Conservation (phyloP, 2,329 filamentous ascomycete species). For the Monosporascus sp. region DNA sequence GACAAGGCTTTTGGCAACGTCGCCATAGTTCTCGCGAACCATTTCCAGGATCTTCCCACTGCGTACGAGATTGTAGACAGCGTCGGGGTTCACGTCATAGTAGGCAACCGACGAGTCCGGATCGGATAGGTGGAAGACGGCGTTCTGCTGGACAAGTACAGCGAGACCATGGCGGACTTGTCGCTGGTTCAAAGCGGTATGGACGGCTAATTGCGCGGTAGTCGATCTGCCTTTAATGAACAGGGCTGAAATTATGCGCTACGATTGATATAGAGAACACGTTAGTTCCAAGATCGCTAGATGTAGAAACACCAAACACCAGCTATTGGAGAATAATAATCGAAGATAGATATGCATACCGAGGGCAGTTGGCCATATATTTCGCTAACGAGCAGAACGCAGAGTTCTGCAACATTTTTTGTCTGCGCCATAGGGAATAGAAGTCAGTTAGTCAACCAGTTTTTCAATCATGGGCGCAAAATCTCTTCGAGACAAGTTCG, state of each 20-base stretch:
- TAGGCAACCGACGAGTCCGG: conserved; percentile 57
- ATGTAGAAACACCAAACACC: background rate
- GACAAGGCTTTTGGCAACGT: conserved; percentile 68
- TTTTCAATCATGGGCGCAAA: background rate
- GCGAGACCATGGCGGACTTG: conserved; percentile 77
- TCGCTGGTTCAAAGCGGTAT: conserved; percentile 67
- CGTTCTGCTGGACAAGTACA: conserved; percentile 82
- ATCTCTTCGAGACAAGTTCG: background rate
- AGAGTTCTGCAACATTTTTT: conserved; percentile 79
- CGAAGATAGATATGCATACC: conserved; percentile 49
- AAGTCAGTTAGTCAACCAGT: background rate
- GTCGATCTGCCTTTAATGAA: conserved; percentile 73
- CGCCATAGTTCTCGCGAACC: conserved; percentile 68
- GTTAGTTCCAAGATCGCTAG: conserved; percentile 9
- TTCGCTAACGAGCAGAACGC: conserved; percentile 81
- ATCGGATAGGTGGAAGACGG: conserved; percentile 69
- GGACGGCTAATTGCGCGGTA: conserved; percentile 61
- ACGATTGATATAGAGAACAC: conserved; percentile 6
- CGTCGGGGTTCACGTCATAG: conserved; percentile 79
- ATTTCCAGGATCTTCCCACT: conserved; percentile 75
- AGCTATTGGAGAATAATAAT: too few species aligned
- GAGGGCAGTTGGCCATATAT: conserved; percentile 87
- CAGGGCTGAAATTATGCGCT: conserved; percentile 83
- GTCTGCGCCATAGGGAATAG: conserved; percentile 39
- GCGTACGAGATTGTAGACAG: conserved; percentile 77